Evolutionary conservation across 1,284 basidiomycete species (phyloP).

Genomic region (Phenoliferia sp.): DNA sequence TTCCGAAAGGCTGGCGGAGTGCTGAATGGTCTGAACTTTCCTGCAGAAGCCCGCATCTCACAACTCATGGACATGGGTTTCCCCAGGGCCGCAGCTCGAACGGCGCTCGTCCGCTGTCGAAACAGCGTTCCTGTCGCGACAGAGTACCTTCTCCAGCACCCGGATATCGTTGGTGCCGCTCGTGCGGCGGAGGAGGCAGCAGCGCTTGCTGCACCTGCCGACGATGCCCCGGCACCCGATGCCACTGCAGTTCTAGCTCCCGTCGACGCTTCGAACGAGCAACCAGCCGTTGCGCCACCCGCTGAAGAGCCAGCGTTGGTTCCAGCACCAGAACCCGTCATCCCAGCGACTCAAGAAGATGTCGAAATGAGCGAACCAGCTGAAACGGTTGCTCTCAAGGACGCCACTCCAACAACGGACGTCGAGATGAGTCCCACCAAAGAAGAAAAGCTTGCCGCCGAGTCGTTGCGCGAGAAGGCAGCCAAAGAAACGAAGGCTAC

Average conservation of each 20-base stretch:
- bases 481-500: constrained; percentile 44
- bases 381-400: no score
- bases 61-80: constrained; percentile 93
- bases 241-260: constrained; percentile 11
- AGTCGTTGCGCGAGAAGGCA: constrained; percentile 6
- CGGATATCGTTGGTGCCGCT: constrained; percentile 60
- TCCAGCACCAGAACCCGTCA: constrained; percentile 7
- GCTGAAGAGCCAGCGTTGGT: constrained; percentile 1
- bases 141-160: constrained; percentile 77
- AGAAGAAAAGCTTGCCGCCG: constrained; percentile 1
- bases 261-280: no score
- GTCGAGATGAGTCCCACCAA: constrained; percentile 14
- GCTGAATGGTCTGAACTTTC: not conserved
- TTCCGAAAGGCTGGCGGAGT: not conserved
- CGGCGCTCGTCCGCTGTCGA: constrained; percentile 72
- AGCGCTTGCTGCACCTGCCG: constrained; percentile 10
- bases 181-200: constrained; percentile 46
- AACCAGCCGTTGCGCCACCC: not conserved
- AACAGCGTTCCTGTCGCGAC: constrained; percentile 89
- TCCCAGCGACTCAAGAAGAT: no score
- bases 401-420: no score
- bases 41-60: constrained; percentile 17
- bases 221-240: constrained; percentile 9
- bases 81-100: constrained; percentile 72
- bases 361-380: no score